phyloP scores from a whole-genome alignment of 306 rosid genomes.

The Psophocarpus tetragonolobus region DNA sequence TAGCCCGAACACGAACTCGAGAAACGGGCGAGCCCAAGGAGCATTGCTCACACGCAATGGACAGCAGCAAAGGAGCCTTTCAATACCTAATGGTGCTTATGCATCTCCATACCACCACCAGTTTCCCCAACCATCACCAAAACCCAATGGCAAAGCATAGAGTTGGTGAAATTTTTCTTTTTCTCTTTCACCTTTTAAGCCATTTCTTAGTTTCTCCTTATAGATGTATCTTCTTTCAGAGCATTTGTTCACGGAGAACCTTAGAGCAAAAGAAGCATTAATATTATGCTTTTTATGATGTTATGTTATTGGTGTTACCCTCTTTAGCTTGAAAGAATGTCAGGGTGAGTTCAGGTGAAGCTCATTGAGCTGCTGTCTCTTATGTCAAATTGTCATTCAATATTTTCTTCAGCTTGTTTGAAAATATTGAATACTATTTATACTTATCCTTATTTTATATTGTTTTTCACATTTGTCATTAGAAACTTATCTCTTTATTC shows the following conservation, averaged over 20 bases:
- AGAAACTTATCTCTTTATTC: conserved; percentile 14
- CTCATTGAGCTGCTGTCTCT: conserved; percentile 44
- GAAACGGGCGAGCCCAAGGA: conserved; percentile 65
- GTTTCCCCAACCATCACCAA: conserved; percentile 82
- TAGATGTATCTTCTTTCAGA: conserved; percentile 52
- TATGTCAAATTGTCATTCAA: conserved; percentile 40
- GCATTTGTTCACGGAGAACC: conserved; percentile 63
- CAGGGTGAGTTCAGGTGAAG: conserved; percentile 41
- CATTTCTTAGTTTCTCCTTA: conserved; percentile 24
- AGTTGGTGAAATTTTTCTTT: conserved; percentile 41
- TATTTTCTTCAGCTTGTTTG: conserved; percentile 43
- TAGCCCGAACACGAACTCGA: conserved; percentile 66
- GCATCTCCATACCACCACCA: conserved; percentile 94
- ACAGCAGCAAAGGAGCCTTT: conserved; percentile 75
- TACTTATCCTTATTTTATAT: conserved; percentile 31
- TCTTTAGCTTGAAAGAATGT: conserved; percentile 35
- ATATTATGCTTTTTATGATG: conserved; percentile 50
- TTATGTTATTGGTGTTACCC: conserved; percentile 50
- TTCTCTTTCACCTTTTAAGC: conserved; percentile 31
- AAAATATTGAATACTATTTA: conserved; percentile 41
- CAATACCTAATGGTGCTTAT: conserved; percentile 70
- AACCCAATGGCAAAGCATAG: conserved; percentile 76
- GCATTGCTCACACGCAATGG: conserved; percentile 66
- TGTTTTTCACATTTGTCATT: conserved; percentile 30
- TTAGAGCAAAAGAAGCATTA: conserved; percentile 55